These are phyloP conservation scores for Paraglomus brasilianum DNA, from an alignment of 192 early-diverging fungal species.

Conservation along the genomic window DNA sequence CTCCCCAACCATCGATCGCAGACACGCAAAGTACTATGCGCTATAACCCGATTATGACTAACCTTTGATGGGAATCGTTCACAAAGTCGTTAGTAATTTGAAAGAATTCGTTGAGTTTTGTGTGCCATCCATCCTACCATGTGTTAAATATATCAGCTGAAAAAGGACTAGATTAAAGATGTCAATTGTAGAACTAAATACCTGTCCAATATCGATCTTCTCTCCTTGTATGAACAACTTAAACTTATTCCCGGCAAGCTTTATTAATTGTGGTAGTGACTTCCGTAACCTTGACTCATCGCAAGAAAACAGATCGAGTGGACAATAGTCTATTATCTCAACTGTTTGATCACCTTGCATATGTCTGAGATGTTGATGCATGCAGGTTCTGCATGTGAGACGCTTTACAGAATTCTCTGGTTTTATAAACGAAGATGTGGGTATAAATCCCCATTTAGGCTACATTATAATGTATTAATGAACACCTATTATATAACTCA, in stretches of 20 bases:
- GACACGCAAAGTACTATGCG: no score
- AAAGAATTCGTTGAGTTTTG: background rate
- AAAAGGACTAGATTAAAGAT: background rate
- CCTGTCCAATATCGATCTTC: constrained; percentile 22
- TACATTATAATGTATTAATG: constrained; percentile 19
- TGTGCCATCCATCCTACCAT: constrained; percentile 2
- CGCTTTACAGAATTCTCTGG: constrained; percentile 46
- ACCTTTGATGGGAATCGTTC: no score
- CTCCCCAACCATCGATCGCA: no score
- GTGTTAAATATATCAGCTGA: background rate
- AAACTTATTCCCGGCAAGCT: constrained; percentile 56
- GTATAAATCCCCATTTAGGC: constrained; percentile 77
- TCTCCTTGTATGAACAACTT: constrained; percentile 50
- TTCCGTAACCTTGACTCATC: constrained; percentile 34
- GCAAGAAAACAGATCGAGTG: constrained; percentile 65
- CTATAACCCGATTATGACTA: no score
- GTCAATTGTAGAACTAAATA: constrained; percentile 2
- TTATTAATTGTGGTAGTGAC: constrained; percentile 42
- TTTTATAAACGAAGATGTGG: constrained; percentile 43
- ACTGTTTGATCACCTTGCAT: constrained; percentile 29
- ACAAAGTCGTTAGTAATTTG: no score
- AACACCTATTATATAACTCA: background rate
- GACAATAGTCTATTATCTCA: constrained; percentile 54
- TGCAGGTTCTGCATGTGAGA: constrained; percentile 71
- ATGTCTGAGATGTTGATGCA: constrained; percentile 65